Base-by-base conservation (phyloP, 257 asterid species). In the Salvia hispanica region DNA sequence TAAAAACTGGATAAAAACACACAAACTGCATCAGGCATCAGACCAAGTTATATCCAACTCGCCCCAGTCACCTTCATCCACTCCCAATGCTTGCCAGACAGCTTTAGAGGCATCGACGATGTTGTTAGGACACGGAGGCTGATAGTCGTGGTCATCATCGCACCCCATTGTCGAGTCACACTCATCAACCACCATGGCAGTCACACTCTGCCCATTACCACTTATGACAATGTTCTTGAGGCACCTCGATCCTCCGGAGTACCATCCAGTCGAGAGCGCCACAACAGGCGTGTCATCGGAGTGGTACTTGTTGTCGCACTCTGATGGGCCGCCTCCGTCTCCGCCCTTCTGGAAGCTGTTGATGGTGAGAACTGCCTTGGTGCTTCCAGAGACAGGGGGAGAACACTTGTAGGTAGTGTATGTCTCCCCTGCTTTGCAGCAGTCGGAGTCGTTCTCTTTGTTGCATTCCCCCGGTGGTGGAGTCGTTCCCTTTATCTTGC, bases 231-330 rank as follows among this genome's bases (percentile, higher is more conserved):
- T 57, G 3, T 75, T 77, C 5, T 76, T 55, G 34, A 75, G 50
- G 58, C 89, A 84, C 43, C 86, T 68, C 14, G n/a, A 61, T 42
- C 60, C 62, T 0, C 63, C 70, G 31, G 42, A 71, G 78, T 64
- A 81, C 85, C 89, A 84, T 1, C 86, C 86, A 0, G 83, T 79
- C 18, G 86, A 84, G 12, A 81, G 72, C 0, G 89, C 86, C 15
- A 81, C 85, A 0, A 84, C 55, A 0, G 73, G 83, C 0, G 12
- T 72, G 53, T 73, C 48, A n/a, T 84, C 76, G 0, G 83, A 77
- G 60, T 84, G 89, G 77, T 62, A 84, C 3, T 81, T 60, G 21
- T 61, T 47, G 71, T 83, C 82, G 6, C 88, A 80, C 34, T 74
- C 79, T 6, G 84, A 77, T 0, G 79, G 81, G 7, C 81, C 84